Conservation (phyloP, 2,329 filamentous ascomycete genomes). For the Tolypocladium sp. region DNA sequence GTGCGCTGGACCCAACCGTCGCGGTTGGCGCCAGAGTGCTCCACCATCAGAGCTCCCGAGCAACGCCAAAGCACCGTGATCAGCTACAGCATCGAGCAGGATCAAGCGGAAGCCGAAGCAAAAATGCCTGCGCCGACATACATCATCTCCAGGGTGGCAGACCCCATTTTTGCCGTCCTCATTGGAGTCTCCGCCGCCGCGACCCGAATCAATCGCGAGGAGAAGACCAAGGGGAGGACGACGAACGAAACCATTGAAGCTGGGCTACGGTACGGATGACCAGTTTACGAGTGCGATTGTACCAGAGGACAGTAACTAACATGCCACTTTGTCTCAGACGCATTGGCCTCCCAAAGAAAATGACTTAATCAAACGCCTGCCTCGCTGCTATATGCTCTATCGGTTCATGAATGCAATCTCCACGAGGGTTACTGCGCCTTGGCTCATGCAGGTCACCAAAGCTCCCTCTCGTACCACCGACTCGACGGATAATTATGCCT, state of each 20-base stretch:
- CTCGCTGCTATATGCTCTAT: slow-evolving; percentile 1
- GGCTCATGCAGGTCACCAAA: neutral
- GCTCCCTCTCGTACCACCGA: neutral
- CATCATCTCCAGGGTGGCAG: slow-evolving; percentile 49
- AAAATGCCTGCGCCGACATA: slow-evolving; percentile 46
- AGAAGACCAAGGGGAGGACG: slow-evolving; percentile 46
- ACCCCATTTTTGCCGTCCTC: slow-evolving; percentile 48
- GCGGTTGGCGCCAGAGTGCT: neutral
- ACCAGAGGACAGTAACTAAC: neutral
- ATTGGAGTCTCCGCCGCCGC: slow-evolving; percentile 48
- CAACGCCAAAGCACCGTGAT: neutral
- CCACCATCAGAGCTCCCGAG: neutral
- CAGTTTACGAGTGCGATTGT: neutral
- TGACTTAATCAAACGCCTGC: slow-evolving; percentile 2
- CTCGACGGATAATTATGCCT: slow-evolving; percentile 15
- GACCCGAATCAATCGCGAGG: slow-evolving; percentile 50
- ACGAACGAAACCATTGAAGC: slow-evolving; percentile 40
- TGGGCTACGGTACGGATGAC: slow-evolving; percentile 28
- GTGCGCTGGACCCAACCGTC: neutral
- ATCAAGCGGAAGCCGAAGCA: neutral
- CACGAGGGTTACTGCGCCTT: neutral
- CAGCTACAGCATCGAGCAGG: neutral
- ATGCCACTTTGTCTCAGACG: slow-evolving; percentile 13
- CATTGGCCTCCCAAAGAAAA: slow-evolving; percentile 15
- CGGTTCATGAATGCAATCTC: neutral